Percentiles rank a stretch among this genome's conserved stretches.
Conservation (phyloP, 2,329 filamentous ascomycete species). For the Exophiala aquamarina region DNA sequence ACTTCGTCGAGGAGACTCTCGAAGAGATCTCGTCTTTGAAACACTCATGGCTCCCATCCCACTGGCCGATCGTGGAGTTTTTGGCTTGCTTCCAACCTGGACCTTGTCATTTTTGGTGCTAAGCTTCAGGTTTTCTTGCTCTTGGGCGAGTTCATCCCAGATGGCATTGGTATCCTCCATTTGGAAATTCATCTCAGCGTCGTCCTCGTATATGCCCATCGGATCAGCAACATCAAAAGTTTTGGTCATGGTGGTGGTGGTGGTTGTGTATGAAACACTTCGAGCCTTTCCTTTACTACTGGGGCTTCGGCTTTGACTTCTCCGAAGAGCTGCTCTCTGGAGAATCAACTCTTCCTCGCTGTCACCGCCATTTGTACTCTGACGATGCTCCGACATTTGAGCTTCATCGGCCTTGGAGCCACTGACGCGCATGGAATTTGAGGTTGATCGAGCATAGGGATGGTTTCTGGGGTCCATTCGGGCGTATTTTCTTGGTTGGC, state of each 20-base stretch:
- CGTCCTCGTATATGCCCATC: constrained; percentile 30
- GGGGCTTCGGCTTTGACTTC: constrained; percentile 25
- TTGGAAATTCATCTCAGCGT: constrained; percentile 19
- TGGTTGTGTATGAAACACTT: constrained; percentile 29
- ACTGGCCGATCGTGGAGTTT: constrained; percentile 23
- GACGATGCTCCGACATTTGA: constrained; percentile 46
- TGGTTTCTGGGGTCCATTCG: constrained; percentile 73
- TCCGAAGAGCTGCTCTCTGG: constrained; percentile 67
- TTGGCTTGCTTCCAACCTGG: constrained; percentile 10
- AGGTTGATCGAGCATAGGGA: constrained; percentile 64
- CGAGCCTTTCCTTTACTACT: constrained; percentile 30
- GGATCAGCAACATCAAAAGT: constrained; percentile 24
- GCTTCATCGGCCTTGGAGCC: constrained; percentile 36
- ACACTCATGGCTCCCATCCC: constrained; percentile 27
- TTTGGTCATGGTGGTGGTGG: constrained; percentile 29
- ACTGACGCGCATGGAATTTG: constrained; percentile 37
- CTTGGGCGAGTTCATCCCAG: constrained; percentile 28
- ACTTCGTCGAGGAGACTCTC: constrained; percentile 27
- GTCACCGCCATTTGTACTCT: constrained; percentile 60
- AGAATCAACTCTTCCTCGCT: constrained; percentile 82
- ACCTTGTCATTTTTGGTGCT: constrained; percentile 21
- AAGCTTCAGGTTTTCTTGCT: constrained; percentile 28
- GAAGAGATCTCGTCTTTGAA: constrained; percentile 24
- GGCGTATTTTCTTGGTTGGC: constrained; percentile 87
- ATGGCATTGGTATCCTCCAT: constrained; percentile 26